These are phyloP conservation scores for Rehmannia glutinosa DNA, from an alignment of 257 asterid species.

Conservation along the genomic window DNA sequence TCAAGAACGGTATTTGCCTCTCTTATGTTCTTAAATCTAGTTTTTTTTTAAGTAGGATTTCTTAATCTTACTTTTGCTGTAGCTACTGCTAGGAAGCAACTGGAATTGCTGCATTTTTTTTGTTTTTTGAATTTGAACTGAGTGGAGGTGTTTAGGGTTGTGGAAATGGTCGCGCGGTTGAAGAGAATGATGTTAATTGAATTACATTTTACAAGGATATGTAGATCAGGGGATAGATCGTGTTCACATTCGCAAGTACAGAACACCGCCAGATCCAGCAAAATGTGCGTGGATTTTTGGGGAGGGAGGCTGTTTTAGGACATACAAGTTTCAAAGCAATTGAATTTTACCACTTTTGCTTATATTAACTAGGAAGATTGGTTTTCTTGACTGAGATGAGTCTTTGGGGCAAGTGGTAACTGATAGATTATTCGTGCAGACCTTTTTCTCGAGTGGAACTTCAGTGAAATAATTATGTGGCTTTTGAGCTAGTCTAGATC, in stretches of 20 bases:
- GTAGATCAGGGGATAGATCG: constrained; percentile 1
- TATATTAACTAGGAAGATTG: background rate
- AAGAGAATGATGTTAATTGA: background rate
- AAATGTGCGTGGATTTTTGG: constrained; percentile 6
- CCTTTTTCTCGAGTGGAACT: background rate
- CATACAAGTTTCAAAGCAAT: background rate
- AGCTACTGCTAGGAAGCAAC: background rate
- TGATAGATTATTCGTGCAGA: background rate
- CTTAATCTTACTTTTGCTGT: background rate
- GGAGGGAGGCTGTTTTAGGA: constrained; percentile 1
- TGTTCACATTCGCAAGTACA: background rate
- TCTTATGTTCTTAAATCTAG: background rate
- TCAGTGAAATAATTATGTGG: background rate
- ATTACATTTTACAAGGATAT: background rate
- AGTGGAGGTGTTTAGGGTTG: constrained; percentile 16
- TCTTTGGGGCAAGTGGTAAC: background rate
- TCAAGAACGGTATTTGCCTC: constrained; percentile 17
- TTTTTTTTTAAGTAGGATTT: background rate
- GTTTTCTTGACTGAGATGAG: background rate
- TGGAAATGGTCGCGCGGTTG: background rate
- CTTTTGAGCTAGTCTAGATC: background rate
- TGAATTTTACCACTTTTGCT: background rate
- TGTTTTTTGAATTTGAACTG: background rate
- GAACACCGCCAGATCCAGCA: constrained; percentile 16
- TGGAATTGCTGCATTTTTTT: background rate